Evolutionary conservation across 257 asterid genomes (phyloP), one percentile per base, ranked within the genome.

Genomic region (Cynanchum wilfordii): DNA sequence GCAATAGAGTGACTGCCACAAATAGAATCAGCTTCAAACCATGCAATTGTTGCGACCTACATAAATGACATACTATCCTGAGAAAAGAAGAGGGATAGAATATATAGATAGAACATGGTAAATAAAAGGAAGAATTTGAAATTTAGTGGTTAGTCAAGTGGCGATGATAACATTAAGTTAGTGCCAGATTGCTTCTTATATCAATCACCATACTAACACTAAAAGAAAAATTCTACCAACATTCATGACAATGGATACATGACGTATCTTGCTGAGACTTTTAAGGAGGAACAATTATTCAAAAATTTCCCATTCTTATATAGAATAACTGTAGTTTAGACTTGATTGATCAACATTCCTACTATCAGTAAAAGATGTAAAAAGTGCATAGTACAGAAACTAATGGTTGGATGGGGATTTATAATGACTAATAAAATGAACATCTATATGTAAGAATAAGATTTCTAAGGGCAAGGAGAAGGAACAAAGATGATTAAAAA

Each of bases 11-110:
- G 96, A 88, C 99, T 95, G 70, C 99, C 99, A 83, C 99, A 92
- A 75, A 95, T 87, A 77, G 99, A 92, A 79, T 92, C 97, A 15
- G 98, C 99, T 81, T 95, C 99, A 84, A 95, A 92, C 99, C 99
- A 95, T 65, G 98, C 99, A 71, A 95, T 95, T 45, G 99, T 90
- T 57, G 99, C 99, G 76, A 92, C 99, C 99, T 95, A 88, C 87
- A 84, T 54, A 72, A 51, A 73, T 54, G 22, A 77, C 57, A 45
- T 79, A 79, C 73, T 42, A 66, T 59, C 60, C 70, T 77, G 71
- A 83, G 62, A 75, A 19, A 77, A 70, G 45, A 57, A 73, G 75
- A 78, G 66, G 77, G 74, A 55, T 71, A 73, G 30, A 57, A 51
- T 68, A 78, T 76, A 86, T 15, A 64, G 27, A 19, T 63, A 5